Base-by-base conservation (phyloP, 179 eudicot genomes). In the Sideroxylon spinosum region DNA sequence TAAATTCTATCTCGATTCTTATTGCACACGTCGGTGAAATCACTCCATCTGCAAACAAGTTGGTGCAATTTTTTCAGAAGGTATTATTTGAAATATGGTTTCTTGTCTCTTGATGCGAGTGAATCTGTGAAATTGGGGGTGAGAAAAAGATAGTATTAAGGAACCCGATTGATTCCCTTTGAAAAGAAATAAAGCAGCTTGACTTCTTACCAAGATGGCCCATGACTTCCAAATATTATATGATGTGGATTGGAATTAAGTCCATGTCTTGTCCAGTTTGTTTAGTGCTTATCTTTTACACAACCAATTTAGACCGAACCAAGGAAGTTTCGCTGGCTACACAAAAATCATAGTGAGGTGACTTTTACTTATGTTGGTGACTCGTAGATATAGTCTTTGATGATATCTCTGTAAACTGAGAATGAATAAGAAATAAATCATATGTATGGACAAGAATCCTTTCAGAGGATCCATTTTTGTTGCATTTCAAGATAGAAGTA, bases 1-100 rank as follows among this genome's bases (percentile, higher is more conserved):
- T 95, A 76, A 93, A 95, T 86, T 81, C 94, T 68, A 90, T 95
- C 71, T 91, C 98, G 76, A 86, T 86, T 86, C 93, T 95, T 56
- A 89, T 93, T 69, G 93, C 93, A 75, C 91, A 89, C 78, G 88
- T 89, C 78, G 88, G 88, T 78, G 94, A 87, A 83, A 89, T 93
- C 76, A 75, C 86, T 80, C 97, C 92, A 37, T 90, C 93, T 82
- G 90, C 92, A 75, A 86, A 87, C 77, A 88, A 89, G 88, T 84
- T 93, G 92, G 89, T 90, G 73, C 84, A 86, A 71, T 95, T 95
- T 74, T 95, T 95, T 78, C 95, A 86, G 78, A 93, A 93, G 98
- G 98, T 95, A 90, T 37, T 61, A 9, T 59, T 64, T 59, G 19
- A 29, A 70, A 44, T 28, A 49, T 80, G 0, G 56, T 7, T 73